A percentile compares a stretch with the other conserved stretches of the same genome.
These are phyloP conservation scores for Russula ochroleuca DNA, from an alignment of 768 basidiomycete genomes.

Conservation along the genomic window DNA sequence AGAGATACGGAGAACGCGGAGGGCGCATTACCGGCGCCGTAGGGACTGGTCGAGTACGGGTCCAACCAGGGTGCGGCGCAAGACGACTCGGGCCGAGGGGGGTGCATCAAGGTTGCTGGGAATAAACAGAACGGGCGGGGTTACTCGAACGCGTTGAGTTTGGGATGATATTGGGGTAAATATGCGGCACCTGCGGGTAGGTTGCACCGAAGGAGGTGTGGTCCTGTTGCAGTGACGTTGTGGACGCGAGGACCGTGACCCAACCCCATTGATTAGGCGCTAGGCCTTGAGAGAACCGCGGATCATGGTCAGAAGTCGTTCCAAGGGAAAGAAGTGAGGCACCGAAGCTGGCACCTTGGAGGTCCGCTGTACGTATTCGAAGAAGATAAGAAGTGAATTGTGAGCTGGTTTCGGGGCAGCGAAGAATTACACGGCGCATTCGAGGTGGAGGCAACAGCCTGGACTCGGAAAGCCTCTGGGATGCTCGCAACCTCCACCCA, in stretches of 20 bases:
- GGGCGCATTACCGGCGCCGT: neutral
- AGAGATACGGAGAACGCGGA: neutral
- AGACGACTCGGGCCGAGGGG: neutral
- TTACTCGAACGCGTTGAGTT: slow-evolving; percentile 17
- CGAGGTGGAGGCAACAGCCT: neutral
- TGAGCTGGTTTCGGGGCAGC: too few species aligned
- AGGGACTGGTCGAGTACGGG: neutral
- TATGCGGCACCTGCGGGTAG: slow-evolving; percentile 19
- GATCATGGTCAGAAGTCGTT: neutral
- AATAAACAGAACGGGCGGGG: slow-evolving; percentile 21
- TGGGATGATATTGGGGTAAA: slow-evolving; percentile 18
- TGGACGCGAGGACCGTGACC: neutral
- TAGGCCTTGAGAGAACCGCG: neutral
- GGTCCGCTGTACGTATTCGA: too few species aligned
- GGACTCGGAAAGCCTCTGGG: slow-evolving; percentile 63
- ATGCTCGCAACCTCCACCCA: slow-evolving; percentile 86
- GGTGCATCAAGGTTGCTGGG: slow-evolving; percentile 13
- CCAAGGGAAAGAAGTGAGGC: neutral
- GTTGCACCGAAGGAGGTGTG: slow-evolving; percentile 14
- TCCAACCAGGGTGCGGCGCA: neutral
- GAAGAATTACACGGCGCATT: neutral
- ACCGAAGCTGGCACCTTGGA: too few species aligned
- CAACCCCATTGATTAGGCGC: slow-evolving; percentile 16
- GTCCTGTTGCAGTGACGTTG: slow-evolving; percentile 12
- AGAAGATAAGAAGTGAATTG: too few species aligned